A percentile compares a stretch with the other conserved stretches of the same genome.
These are phyloP conservation scores for Colletotrichum sp. DNA, from an alignment of 2,329 filamentous ascomycete genomes.

Conservation along the genomic window DNA sequence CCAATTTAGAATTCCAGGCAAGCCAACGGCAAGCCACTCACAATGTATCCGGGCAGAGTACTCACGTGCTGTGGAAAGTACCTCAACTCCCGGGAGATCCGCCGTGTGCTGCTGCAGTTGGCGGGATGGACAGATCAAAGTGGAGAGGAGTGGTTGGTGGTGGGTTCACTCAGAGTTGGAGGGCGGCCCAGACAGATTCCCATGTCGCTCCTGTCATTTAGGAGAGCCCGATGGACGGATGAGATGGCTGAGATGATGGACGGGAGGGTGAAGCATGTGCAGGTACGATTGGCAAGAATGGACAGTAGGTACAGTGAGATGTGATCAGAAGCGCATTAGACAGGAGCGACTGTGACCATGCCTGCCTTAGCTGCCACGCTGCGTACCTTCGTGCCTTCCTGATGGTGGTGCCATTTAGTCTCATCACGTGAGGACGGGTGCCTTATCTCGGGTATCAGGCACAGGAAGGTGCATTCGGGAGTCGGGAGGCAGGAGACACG, in stretches of 20 bases:
- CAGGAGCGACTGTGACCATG: background rate
- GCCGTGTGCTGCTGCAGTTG: background rate
- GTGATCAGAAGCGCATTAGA: background rate
- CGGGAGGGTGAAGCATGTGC: constrained; percentile 1
- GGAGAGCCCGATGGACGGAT: background rate
- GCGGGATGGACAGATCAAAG: background rate
- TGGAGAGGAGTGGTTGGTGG: background rate
- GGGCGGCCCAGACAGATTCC: background rate
- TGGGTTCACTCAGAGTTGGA: background rate
- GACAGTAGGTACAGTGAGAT: background rate
- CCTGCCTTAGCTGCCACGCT: background rate
- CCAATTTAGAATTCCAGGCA: background rate
- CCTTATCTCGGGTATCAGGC: background rate
- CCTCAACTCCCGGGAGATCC: constrained; percentile 16
- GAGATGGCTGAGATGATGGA: background rate
- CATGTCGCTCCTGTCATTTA: constrained; percentile 3
- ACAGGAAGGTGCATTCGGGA: background rate
- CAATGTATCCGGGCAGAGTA: background rate
- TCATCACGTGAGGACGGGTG: background rate
- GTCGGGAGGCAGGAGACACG: too few relatives aligned
- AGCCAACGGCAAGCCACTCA: background rate
- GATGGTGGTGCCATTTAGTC: background rate
- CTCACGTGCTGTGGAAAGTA: background rate
- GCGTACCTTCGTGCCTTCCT: background rate
- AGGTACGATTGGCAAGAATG: background rate